Percentiles rank a stretch among this genome's conserved stretches.
phyloP scores from a whole-genome alignment of 225 moss, liverwort and hornwort genomes.

The Polytrichum commune region DNA sequence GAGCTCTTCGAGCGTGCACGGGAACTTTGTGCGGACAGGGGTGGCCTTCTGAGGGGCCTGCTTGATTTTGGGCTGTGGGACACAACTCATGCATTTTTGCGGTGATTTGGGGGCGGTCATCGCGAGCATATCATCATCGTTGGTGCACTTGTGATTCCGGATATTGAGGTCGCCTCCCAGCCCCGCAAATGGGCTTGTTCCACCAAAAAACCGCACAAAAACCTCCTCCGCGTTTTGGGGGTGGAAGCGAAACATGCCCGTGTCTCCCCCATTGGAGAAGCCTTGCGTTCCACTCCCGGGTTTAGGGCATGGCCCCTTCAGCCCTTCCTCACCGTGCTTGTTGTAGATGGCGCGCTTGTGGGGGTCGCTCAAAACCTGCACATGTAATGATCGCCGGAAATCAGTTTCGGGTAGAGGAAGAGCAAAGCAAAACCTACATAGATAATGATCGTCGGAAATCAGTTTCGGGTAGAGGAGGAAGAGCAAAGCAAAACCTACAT shows the following conservation, averaged over 20 bases:
- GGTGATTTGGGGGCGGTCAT: not conserved
- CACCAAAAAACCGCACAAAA: constrained; percentile 85
- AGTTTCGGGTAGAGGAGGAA: no score
- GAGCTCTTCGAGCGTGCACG: constrained; percentile 83
- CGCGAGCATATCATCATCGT: not conserved
- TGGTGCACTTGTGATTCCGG: constrained; percentile 32
- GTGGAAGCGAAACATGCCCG: constrained; percentile 70
- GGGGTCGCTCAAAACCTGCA: constrained; percentile 69
- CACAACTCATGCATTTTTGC: constrained; percentile 8
- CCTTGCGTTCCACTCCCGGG: constrained; percentile 57
- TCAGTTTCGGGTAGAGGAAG: no score
- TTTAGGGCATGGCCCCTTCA: constrained; percentile 61
- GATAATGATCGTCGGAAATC: not conserved
- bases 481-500: constrained; percentile 49
- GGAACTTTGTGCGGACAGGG: constrained; percentile 51
- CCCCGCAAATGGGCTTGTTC: constrained; percentile 64
- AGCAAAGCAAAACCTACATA: no score
- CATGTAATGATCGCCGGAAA: not conserved
- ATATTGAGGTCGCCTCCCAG: constrained; percentile 42
- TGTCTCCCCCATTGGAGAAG: constrained; percentile 63
- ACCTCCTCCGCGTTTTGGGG: constrained; percentile 69
- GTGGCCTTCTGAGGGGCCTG: constrained; percentile 53
- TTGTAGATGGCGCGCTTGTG: constrained; percentile 81
- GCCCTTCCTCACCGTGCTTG: constrained; percentile 70
- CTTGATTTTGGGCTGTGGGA: not conserved